Percentiles rank a stretch among this genome's conserved stretches.
Evolutionary conservation across 225 moss, liverwort and hornwort genomes (phyloP).

Genomic region (Rhytidiadelphus loreus): DNA sequence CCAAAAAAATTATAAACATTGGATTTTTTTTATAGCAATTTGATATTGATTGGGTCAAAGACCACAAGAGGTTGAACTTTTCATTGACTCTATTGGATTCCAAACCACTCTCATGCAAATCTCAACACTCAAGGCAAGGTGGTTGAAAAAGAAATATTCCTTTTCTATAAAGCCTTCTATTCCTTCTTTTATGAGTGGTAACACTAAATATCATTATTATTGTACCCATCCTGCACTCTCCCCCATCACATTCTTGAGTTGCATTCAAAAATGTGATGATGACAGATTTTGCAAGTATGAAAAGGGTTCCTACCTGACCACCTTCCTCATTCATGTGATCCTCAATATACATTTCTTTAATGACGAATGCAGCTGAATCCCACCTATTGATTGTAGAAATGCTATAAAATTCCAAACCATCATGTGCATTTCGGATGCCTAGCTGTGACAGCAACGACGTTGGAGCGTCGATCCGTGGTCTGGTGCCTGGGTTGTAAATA

Average conservation of each 20-base stretch:
- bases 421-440: not conserved
- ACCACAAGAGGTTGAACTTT: not conserved
- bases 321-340: not conserved
- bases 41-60: not conserved
- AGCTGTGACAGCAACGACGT: not conserved
- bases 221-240: not conserved
- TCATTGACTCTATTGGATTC: not conserved
- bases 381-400: not conserved
- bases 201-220: not conserved
- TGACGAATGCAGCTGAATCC: not conserved
- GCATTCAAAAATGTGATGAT: not conserved
- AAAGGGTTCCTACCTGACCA: not conserved
- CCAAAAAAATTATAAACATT: fast-evolving
- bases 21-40: not conserved
- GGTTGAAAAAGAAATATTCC: too few species aligned
- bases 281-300: not conserved
- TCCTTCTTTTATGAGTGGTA: not conserved
- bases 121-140: not conserved
- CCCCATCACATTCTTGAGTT: not conserved
- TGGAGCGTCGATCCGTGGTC: not conserved
- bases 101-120: not conserved
- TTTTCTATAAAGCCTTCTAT: not conserved
- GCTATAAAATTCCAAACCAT: not conserved
- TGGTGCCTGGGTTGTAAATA: not conserved
- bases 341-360: not conserved